Percentiles rank a stretch among this genome's conserved stretches.
phyloP scores from a whole-genome alignment of 768 basidiomycete species.

The Punctularia strigosozonata region DNA sequence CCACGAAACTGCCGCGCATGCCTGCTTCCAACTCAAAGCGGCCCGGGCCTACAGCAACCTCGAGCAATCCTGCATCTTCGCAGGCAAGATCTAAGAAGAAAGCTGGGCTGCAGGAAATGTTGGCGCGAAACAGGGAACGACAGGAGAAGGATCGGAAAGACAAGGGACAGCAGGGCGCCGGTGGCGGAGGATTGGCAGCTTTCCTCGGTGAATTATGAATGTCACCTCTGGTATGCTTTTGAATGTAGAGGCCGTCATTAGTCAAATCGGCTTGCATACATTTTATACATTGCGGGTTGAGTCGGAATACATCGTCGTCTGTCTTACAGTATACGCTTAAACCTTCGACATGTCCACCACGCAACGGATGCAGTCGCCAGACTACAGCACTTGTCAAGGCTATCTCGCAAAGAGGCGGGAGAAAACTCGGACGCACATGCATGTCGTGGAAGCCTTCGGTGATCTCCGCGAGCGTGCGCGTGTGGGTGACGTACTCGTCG shows the following conservation, averaged over 20 bases:
- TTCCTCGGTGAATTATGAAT: slow-evolving; percentile 37
- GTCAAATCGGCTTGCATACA: background rate
- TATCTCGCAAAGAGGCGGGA: background rate
- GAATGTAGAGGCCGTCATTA: no score
- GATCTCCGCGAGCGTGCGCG: slow-evolving; percentile 59
- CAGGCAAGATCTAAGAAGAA: slow-evolving; percentile 41
- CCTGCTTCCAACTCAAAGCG: background rate
- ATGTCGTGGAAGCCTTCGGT: slow-evolving; percentile 90
- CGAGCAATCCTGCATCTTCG: slow-evolving; percentile 9
- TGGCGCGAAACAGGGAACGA: slow-evolving; percentile 47
- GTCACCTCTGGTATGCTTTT: no score
- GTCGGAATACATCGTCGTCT: background rate
- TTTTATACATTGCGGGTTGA: no score
- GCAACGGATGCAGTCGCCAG: slow-evolving; percentile 86
- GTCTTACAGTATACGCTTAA: background rate
- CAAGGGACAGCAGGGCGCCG: slow-evolving; percentile 11
- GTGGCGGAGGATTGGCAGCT: slow-evolving; percentile 37
- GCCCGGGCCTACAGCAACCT: slow-evolving; percentile 2
- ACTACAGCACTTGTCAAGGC: slow-evolving; percentile 24
- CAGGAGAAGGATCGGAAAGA: slow-evolving; percentile 28
- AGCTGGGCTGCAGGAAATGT: slow-evolving; percentile 47
- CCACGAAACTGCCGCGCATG: background rate
- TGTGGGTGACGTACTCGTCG: slow-evolving; percentile 94
- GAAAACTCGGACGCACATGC: slow-evolving; percentile 57
- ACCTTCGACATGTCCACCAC: slow-evolving; percentile 72